Percentiles rank a stretch among this genome's conserved stretches.
phyloP scores from a whole-genome alignment of 768 basidiomycete species.

The Terana coerulea region DNA sequence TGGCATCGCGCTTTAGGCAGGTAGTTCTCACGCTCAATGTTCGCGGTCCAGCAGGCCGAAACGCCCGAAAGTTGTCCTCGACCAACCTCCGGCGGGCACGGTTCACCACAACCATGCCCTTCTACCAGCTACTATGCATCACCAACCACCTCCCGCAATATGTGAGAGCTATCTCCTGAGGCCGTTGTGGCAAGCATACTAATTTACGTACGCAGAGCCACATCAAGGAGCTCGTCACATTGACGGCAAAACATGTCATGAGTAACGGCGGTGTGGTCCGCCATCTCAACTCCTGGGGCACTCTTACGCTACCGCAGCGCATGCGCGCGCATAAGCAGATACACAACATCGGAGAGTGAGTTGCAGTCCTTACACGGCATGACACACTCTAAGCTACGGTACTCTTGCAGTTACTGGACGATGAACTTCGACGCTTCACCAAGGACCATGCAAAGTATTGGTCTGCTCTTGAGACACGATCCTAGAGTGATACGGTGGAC shows the following conservation, averaged over 20 bases:
- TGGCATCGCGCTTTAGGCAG: slow-evolving; percentile 12
- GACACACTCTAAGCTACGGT: background rate
- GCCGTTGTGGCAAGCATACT: too few species aligned
- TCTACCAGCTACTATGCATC: slow-evolving; percentile 87
- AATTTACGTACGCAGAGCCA: slow-evolving; percentile 63
- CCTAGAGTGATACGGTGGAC: slow-evolving; percentile 84
- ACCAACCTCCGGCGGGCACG: too few species aligned
- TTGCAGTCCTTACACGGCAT: too few species aligned
- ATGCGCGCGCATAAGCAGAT: slow-evolving; percentile 62
- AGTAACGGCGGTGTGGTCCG: slow-evolving; percentile 78
- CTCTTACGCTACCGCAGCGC: slow-evolving; percentile 64
- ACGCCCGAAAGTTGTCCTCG: too few species aligned
- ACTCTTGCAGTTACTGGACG: slow-evolving; percentile 67
- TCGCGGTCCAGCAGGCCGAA: too few species aligned
- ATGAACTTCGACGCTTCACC: slow-evolving; percentile 90
- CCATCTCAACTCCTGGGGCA: slow-evolving; percentile 73
- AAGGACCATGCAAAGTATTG: slow-evolving; percentile 58
- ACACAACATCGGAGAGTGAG: slow-evolving; percentile 73
- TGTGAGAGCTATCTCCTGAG: slow-evolving; percentile 40
- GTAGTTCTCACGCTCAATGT: slow-evolving; percentile 17
- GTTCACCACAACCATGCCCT: too few species aligned
- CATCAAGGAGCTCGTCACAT: slow-evolving; percentile 70
- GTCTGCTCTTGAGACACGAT: slow-evolving; percentile 66
- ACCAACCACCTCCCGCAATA: slow-evolving; percentile 72
- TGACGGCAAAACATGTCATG: slow-evolving; percentile 69